Base-by-base conservation (phyloP, 805 yeast genomes). In the Candida boleticola region DNA sequence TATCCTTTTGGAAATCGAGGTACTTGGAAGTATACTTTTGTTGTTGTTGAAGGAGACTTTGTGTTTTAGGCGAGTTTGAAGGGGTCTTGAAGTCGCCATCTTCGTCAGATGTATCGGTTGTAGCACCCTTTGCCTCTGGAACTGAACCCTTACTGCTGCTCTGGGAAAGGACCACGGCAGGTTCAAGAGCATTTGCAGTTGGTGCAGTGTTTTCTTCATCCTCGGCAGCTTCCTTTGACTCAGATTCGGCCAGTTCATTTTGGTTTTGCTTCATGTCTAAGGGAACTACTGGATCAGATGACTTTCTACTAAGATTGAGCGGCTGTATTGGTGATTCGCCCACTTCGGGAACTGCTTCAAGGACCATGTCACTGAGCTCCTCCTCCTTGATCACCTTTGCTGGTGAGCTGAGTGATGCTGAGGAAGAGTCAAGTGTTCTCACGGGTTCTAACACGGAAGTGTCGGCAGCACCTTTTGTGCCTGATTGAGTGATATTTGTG, bases 1-100 rank as follows among this genome's bases (percentile, higher is more conserved):
- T 16, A 5, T 18, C 22, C 13, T 31, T 31, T 26, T 41, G 45
- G 23, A 49, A 47, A 18, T 50, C 45, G 10, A 31, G 5, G 13
- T 31, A 31, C 6, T 31, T 18, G 16, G 16, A 16, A 9, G 5
- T 16, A 5, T 17, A 13, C 21, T 31, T 13, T 17, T 31, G 35
- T 4, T 17, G 5, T 6, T 6, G 35, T 16, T 19, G 35, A n/a
- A n/a, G n/a, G 17, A 5, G 11, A 13, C 5, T 7, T 6, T n/a
- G 31, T 13, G 17, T 29, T 31, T 16, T 16, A 5, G 35, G 35
- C 9, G 35, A 31, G 21, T 31, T 31, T 11, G 35, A 31, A 31
- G 35, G 35, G 11, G 35, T 31, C 21, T 18, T 31, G 21, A n/a
- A 31, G 16, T 31, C 35, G 4, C 10, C 21, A 18, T 31, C 35